Conservation (phyloP, 306 rosid species). For the Corylus heterophylla region DNA sequence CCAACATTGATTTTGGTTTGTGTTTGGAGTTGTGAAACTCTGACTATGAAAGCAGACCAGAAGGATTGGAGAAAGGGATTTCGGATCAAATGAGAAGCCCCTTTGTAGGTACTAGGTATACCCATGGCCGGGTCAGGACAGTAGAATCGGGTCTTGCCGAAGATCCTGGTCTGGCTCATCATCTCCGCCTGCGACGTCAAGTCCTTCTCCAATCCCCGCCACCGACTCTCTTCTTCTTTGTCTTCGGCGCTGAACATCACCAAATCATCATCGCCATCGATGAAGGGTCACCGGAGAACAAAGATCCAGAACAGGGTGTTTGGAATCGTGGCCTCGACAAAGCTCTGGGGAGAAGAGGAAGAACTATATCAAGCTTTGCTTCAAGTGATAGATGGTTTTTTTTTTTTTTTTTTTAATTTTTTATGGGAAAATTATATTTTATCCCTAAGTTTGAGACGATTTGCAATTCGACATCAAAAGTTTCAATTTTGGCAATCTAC, state of each 20-base stretch:
- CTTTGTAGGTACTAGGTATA: constrained; percentile 22
- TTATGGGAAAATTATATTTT: too few relatives aligned
- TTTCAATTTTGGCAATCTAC: too few relatives aligned
- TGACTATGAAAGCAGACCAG: constrained; percentile 55
- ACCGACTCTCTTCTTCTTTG: constrained; percentile 16
- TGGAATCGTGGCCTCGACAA: constrained; percentile 92
- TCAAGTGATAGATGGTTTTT: constrained; percentile 13
- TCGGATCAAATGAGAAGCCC: constrained; percentile 67
- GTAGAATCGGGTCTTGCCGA: constrained; percentile 44
- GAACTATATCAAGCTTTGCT: constrained; percentile 95
- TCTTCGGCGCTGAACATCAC: background rate
- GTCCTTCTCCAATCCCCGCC: constrained; percentile 34
- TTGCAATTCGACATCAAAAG: too few relatives aligned
- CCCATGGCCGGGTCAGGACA: constrained; percentile 33
- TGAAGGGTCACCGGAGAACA: constrained; percentile 33
- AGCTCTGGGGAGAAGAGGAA: constrained; percentile 75
- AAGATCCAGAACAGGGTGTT: constrained; percentile 66
- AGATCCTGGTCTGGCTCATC: constrained; percentile 67
- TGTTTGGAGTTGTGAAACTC: background rate
- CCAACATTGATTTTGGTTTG: too few relatives aligned
- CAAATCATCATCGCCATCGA: background rate
- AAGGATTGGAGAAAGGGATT: constrained; percentile 63
- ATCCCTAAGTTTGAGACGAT: too few relatives aligned
- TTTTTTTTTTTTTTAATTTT: too few relatives aligned
- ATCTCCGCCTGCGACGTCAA: constrained; percentile 55